Evolutionary conservation across 192 early-diverging fungal species (phyloP).

Genomic region (Phlyctochytrium bullatum): DNA sequence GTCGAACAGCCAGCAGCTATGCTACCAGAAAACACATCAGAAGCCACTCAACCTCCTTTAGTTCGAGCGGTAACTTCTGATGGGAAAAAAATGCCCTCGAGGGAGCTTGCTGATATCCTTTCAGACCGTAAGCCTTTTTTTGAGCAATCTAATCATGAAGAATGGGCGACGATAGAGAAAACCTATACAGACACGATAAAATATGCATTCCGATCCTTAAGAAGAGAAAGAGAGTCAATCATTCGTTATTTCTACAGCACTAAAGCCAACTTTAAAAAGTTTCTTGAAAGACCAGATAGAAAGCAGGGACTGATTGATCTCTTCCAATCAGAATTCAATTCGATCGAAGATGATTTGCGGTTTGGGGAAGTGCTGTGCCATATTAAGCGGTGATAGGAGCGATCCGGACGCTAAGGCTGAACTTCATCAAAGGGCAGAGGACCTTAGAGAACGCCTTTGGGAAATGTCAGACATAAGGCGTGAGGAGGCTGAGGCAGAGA

Average conservation of each 20-base stretch:
- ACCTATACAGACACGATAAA: slow-evolving; percentile 56
- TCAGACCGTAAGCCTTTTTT: slow-evolving; percentile 39
- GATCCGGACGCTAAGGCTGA: slow-evolving; percentile 61
- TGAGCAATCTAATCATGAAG: slow-evolving; percentile 23
- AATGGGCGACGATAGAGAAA: slow-evolving; percentile 57
- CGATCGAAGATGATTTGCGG: slow-evolving; percentile 59
- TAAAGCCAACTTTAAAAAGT: slow-evolving; percentile 52
- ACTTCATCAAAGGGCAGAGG: slow-evolving; percentile 60
- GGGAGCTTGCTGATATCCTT: slow-evolving; percentile 50
- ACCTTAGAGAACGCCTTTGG: slow-evolving; percentile 60
- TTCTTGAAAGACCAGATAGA: slow-evolving; percentile 53
- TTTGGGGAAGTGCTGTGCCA: too few species aligned
- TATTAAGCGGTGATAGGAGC: slow-evolving; percentile 20
- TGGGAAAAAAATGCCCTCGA: slow-evolving; percentile 47
- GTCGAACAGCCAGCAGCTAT: too few species aligned
- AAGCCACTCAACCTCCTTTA: slow-evolving; percentile 9
- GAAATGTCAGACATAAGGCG: slow-evolving; percentile 55
- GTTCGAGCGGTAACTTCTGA: slow-evolving; percentile 24
- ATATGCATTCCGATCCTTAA: slow-evolving; percentile 54
- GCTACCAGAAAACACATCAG: slow-evolving; percentile 3
- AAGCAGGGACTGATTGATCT: slow-evolving; percentile 54
- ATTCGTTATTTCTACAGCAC: slow-evolving; percentile 51
- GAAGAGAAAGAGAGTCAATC: slow-evolving; percentile 49
- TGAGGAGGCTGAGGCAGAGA: slow-evolving; percentile 60
- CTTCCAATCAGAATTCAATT: slow-evolving; percentile 58